phyloP scores from a whole-genome alignment of 2,329 filamentous ascomycete species.

The Aspergillus luchuensis region DNA sequence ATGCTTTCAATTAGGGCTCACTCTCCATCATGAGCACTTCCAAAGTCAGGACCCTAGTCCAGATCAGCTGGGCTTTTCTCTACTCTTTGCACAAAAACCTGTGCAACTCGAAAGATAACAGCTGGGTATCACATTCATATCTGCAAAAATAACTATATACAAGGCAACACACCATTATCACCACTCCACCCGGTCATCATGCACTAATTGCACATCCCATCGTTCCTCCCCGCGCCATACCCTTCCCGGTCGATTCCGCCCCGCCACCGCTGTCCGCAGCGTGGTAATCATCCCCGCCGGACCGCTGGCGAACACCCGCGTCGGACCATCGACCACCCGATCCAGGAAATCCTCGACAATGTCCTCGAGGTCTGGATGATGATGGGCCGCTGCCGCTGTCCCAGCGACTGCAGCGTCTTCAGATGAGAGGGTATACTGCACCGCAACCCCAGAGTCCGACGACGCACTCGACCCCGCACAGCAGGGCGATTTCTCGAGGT shows the following conservation, averaged over 20 bases:
- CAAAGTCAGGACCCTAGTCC: no score
- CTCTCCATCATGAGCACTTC: no score
- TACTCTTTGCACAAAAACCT: no score
- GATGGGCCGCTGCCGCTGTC: slow-evolving; percentile 4
- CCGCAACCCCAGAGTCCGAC: slow-evolving; percentile 9
- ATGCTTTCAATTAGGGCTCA: no score
- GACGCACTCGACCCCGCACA: background rate
- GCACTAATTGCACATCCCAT: slow-evolving; percentile 59
- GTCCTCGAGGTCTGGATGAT: slow-evolving; percentile 43
- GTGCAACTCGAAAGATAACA: no score
- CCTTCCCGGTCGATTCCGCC: slow-evolving; percentile 53
- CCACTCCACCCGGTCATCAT: slow-evolving; percentile 59
- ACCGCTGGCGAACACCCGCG: slow-evolving; percentile 62
- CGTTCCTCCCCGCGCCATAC: slow-evolving; percentile 62
- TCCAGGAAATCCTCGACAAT: slow-evolving; percentile 52
- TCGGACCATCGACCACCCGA: slow-evolving; percentile 50
- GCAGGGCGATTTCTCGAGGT: background rate
- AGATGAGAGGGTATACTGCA: slow-evolving; percentile 15
- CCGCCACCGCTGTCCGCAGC: slow-evolving; percentile 37
- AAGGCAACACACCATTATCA: background rate
- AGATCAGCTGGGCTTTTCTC: no score
- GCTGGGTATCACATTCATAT: no score
- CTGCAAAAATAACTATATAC: no score
- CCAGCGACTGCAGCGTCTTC: background rate
- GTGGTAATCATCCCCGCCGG: slow-evolving; percentile 57